A percentile compares a stretch with the other conserved stretches of the same genome.
These are phyloP conservation scores for Paradendryphiella salina DNA, from an alignment of 2,329 filamentous ascomycete species.

Conservation along the genomic window DNA sequence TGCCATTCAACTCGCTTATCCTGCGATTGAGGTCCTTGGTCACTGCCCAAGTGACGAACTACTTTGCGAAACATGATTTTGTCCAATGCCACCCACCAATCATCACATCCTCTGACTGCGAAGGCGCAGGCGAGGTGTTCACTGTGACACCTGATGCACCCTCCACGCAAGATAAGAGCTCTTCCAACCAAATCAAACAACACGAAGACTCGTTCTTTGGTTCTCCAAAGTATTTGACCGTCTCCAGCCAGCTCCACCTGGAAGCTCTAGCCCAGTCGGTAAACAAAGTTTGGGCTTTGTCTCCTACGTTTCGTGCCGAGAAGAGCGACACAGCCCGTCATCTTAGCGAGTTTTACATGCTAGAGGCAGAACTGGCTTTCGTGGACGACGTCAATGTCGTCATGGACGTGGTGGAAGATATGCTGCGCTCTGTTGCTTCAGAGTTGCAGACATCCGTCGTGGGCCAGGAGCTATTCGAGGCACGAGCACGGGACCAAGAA, in stretches of 20 bases:
- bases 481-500: constrained; percentile 47
- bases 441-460: constrained; percentile 56
- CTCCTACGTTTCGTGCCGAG: constrained; percentile 87
- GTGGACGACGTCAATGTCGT: constrained; percentile 69
- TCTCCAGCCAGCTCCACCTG: constrained; percentile 91
- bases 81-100: constrained; percentile 89
- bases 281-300: constrained; percentile 89
- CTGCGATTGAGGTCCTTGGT: constrained; percentile 81
- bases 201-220: constrained; percentile 69
- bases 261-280: constrained; percentile 88
- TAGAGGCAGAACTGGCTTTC: constrained; percentile 89
- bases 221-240: constrained; percentile 88
- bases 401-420: constrained; percentile 78
- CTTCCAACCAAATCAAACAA: constrained; percentile 31
- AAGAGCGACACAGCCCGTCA: constrained; percentile 87
- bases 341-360: constrained; percentile 98
- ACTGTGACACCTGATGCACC: constrained; percentile 56
- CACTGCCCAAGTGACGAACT: constrained; percentile 71
- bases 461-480: constrained; percentile 59
- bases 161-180: constrained; percentile 19
- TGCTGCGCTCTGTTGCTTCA: constrained; percentile 65
- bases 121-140: constrained; percentile 95
- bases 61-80: constrained; percentile 72
- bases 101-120: constrained; percentile 95
- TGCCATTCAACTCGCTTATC: constrained; percentile 77